Evolutionary conservation across 225 moss, liverwort and hornwort species (phyloP).

Genomic region (Physcomitrium patens): DNA sequence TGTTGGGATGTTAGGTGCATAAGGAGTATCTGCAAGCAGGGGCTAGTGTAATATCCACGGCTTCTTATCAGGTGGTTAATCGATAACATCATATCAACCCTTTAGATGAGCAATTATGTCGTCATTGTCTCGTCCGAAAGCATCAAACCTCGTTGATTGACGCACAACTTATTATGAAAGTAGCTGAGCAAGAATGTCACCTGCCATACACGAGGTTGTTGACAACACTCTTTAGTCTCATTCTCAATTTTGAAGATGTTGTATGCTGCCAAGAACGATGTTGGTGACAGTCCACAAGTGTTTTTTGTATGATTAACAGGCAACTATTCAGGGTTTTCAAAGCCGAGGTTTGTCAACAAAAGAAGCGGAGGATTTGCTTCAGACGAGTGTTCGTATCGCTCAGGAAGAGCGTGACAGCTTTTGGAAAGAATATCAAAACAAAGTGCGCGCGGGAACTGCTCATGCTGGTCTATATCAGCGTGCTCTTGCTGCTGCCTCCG

Average conservation of each 20-base stretch:
- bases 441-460: conserved; percentile 52
- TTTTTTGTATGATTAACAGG: conserved; percentile 54
- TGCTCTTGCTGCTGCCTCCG: conserved; percentile 88
- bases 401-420: conserved; percentile 80
- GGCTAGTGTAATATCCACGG: conserved; percentile 81
- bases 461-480: conserved; percentile 59
- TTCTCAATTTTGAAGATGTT: conserved; percentile 6
- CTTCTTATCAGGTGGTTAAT: conserved; percentile 85
- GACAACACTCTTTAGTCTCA: background rate
- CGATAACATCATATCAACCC: too few species aligned
- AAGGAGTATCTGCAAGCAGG: conserved; percentile 93
- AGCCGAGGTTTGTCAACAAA: conserved; percentile 64
- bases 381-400: conserved; percentile 77
- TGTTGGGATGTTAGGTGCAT: conserved; percentile 70
- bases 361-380: conserved; percentile 73
- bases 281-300: conserved; percentile 4
- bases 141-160: background rate
- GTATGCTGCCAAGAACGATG: conserved; percentile 3
- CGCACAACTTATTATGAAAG: conserved; percentile 3
- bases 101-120: background rate
- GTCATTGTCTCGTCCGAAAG: background rate
- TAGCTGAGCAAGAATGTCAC: background rate
- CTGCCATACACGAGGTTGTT: background rate
- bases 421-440: conserved; percentile 64
- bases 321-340: conserved; percentile 84